Conservation (phyloP, 192 early-diverging fungal species). For the Lobulomyces angularis region DNA sequence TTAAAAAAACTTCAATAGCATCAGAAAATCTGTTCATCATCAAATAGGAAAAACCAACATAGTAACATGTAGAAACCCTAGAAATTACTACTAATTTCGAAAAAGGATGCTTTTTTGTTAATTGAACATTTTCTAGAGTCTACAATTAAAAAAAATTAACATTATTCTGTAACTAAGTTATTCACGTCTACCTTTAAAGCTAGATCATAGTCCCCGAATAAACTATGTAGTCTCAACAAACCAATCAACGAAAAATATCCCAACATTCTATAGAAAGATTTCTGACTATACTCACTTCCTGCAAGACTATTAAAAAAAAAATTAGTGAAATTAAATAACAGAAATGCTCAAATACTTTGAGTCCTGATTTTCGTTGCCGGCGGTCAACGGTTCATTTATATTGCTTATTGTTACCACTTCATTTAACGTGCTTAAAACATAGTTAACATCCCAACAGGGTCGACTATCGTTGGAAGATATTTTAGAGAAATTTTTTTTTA, state of each 20-base stretch:
- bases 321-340: no score
- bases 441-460: no score
- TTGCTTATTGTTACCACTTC: no score
- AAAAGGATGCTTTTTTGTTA: not conserved
- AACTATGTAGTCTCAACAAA: slow-evolving; percentile 83
- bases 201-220: slow-evolving; percentile 89
- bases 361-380: no score
- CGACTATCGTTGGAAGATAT: no score
- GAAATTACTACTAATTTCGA: slow-evolving; percentile 72
- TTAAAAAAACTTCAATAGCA: slow-evolving; percentile 81
- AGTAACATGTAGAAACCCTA: slow-evolving; percentile 94
- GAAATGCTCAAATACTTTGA: no score
- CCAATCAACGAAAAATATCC: slow-evolving; percentile 94
- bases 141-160: not conserved
- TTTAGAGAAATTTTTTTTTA: no score
- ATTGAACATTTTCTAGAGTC: no score
- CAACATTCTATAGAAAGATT: slow-evolving; percentile 89
- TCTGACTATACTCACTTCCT: slow-evolving; percentile 76
- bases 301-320: no score
- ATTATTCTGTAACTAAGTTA: not conserved
- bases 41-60: slow-evolving; percentile 94
- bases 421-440: no score
- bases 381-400: no score
- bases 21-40: slow-evolving; percentile 97
- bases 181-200: slow-evolving; percentile 86